Evolutionary conservation across 306 rosid genomes (phyloP).

Genomic region (Begonia fuchsioides): DNA sequence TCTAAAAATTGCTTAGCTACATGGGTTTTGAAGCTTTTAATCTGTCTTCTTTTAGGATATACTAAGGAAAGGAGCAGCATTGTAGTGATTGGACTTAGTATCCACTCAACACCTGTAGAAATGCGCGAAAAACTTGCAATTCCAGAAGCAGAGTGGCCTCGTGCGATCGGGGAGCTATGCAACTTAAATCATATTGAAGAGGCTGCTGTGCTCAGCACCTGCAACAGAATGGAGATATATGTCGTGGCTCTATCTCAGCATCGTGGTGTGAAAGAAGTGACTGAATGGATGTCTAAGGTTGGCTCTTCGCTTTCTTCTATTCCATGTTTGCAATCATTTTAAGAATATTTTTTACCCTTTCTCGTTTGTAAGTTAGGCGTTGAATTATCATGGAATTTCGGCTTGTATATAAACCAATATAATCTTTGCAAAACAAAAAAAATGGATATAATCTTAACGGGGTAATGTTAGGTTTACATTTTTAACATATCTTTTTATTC

Average conservation of each 20-base stretch:
- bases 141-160: slow-evolving; percentile 99
- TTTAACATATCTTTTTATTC: too few species aligned
- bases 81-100: slow-evolving; percentile 91
- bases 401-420: too few species aligned
- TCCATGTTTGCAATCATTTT: neutral
- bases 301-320: slow-evolving; percentile 1
- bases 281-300: slow-evolving; percentile 98
- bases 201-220: slow-evolving; percentile 96
- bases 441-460: too few species aligned
- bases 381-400: too few species aligned
- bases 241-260: slow-evolving; percentile 91
- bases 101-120: slow-evolving; percentile 91
- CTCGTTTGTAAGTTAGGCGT: too few species aligned
- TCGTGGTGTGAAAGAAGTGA: slow-evolving; percentile 97
- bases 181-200: slow-evolving; percentile 89
- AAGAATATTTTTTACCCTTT: neutral
- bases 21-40: slow-evolving; percentile 3
- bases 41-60: slow-evolving; percentile 42
- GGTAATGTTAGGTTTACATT: too few species aligned
- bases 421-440: too few species aligned
- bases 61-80: slow-evolving; percentile 94
- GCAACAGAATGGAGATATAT: slow-evolving; percentile 99
- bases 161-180: slow-evolving; percentile 90
- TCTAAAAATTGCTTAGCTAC: neutral
- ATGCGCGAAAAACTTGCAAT: slow-evolving; percentile 97